Evolutionary conservation across 139 green algal species (phyloP).

Genomic region (Chlorella vulgaris): DNA sequence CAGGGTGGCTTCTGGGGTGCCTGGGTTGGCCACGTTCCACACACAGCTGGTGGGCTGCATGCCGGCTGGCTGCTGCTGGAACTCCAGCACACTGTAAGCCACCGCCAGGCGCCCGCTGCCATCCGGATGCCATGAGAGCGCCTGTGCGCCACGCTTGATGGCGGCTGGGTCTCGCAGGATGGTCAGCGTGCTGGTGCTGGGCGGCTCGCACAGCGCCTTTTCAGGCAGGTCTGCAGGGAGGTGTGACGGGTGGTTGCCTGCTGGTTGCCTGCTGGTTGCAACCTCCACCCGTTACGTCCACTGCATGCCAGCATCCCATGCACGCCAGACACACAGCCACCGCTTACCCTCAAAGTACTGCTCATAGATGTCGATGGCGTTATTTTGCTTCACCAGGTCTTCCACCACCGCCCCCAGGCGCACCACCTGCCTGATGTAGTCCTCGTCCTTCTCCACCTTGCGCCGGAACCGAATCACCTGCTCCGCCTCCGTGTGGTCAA

Average conservation of each 20-base stretch:
- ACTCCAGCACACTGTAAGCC: slow-evolving; percentile 84
- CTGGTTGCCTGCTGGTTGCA: neutral
- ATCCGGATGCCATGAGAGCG: slow-evolving; percentile 87
- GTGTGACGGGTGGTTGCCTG: too few relatives aligned
- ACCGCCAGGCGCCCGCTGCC: slow-evolving; percentile 65
- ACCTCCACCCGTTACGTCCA: too few relatives aligned
- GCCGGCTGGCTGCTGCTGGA: slow-evolving; percentile 79
- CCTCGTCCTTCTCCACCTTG: slow-evolving; percentile 95
- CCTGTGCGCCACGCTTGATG: slow-evolving; percentile 67
- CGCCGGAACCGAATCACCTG: slow-evolving; percentile 79
- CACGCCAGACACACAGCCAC: too few relatives aligned
- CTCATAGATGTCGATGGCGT: slow-evolving; percentile 96
- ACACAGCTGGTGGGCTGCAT: slow-evolving; percentile 63
- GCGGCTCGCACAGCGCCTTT: slow-evolving; percentile 25
- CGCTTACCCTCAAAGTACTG: slow-evolving; percentile 79
- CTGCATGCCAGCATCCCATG: too few relatives aligned
- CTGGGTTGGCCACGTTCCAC: slow-evolving; percentile 93
- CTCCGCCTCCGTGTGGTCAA: slow-evolving; percentile 89
- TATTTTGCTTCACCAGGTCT: slow-evolving; percentile 92
- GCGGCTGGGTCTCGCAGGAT: slow-evolving; percentile 81
- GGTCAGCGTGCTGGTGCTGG: slow-evolving; percentile 72
- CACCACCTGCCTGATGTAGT: slow-evolving; percentile 88
- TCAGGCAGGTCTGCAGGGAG: slow-evolving; percentile 28
- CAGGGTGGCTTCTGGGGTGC: slow-evolving; percentile 81
- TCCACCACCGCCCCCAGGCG: slow-evolving; percentile 72